Conservation (phyloP, 1,284 basidiomycete species). For the Thecaphora thlaspeos region DNA sequence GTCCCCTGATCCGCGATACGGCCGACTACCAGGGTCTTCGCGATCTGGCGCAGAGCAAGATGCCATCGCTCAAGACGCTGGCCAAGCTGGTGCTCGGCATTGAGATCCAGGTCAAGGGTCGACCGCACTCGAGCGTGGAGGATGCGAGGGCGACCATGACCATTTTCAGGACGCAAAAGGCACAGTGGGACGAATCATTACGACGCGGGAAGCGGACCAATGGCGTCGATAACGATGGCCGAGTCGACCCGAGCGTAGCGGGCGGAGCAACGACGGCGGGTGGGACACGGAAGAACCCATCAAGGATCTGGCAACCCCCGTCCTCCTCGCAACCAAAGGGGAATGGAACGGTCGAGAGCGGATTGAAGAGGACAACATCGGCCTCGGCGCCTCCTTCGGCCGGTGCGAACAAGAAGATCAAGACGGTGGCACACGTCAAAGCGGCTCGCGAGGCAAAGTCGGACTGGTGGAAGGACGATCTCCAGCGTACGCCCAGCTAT, state of each 20-base stretch:
- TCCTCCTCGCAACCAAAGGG: no score
- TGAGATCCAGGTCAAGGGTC: conserved; percentile 69
- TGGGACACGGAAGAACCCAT: no score
- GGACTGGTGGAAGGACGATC: conserved; percentile 36
- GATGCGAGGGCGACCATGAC: conserved; percentile 97
- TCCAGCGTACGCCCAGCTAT: no score
- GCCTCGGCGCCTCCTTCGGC: no score
- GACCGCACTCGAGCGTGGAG: conserved; percentile 60
- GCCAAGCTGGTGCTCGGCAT: conserved; percentile 78
- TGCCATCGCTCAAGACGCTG: conserved; percentile 76
- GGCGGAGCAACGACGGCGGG: no score
- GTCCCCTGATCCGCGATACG: conserved; percentile 77
- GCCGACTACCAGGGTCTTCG: conserved; percentile 65
- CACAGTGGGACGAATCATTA: conserved; percentile 70
- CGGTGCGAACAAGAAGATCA: neutral
- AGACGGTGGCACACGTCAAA: neutral
- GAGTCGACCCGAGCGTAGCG: no score
- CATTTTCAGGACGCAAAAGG: conserved; percentile 80
- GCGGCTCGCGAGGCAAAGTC: conserved; percentile 14
- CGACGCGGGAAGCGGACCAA: neutral
- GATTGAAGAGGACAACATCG: neutral
- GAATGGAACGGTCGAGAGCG: no score
- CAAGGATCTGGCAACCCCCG: no score
- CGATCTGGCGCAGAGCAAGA: conserved; percentile 64
- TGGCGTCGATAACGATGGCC: neutral